Conservation (phyloP, 306 rosid species). For the Fragaria ananassa region DNA sequence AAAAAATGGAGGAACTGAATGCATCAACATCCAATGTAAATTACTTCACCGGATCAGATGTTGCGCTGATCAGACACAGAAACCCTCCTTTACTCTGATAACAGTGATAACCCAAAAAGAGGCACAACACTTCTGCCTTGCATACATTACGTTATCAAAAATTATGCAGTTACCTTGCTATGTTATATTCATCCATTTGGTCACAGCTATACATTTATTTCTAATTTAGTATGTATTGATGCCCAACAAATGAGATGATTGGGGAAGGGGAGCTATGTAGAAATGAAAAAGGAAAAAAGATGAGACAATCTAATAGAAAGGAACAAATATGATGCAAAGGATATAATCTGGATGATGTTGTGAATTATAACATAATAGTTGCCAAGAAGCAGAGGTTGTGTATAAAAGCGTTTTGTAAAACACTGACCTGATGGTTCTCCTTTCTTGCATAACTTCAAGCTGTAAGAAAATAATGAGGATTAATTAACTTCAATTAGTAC, state of each 20-base stretch:
- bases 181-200: neutral
- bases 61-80: neutral
- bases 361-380: neutral
- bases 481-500: neutral
- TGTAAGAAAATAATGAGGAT: slow-evolving; percentile 31
- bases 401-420: slow-evolving; percentile 15
- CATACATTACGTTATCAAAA: neutral
- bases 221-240: neutral
- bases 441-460: slow-evolving; percentile 76
- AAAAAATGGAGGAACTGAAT: slow-evolving; percentile 2
- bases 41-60: neutral
- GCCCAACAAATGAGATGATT: neutral
- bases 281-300: neutral
- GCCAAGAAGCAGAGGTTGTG: neutral
- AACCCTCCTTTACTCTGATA: neutral
- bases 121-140: neutral
- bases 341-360: neutral
- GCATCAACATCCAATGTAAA: neutral
- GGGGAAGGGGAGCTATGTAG: neutral
- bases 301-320: neutral
- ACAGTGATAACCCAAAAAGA: neutral
- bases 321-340: neutral
- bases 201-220: neutral
- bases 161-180: neutral
- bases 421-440: slow-evolving; percentile 84